phyloP scores from a whole-genome alignment of 2,329 filamentous ascomycete genomes.

The Dactylellina cionopaga region DNA sequence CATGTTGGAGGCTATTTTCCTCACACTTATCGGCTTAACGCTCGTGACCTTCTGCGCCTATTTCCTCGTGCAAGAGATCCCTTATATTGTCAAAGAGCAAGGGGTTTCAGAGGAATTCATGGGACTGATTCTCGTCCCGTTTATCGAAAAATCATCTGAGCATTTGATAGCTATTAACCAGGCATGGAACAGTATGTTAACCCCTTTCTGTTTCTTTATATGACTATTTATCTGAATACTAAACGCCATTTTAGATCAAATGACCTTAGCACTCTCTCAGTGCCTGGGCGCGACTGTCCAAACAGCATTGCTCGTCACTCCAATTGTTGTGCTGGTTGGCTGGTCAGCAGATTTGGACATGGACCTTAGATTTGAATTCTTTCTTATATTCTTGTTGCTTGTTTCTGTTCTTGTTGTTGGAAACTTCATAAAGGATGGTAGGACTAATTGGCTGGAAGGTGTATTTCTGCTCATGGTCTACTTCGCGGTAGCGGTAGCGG shows the following conservation, averaged over 20 bases:
- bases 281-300: slow-evolving; percentile 88
- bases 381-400: slow-evolving; percentile 83
- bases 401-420: slow-evolving; percentile 86
- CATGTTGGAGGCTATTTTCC: slow-evolving; percentile 17
- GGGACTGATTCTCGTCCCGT: slow-evolving; percentile 79
- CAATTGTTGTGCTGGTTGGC: slow-evolving; percentile 81
- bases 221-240: neutral
- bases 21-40: slow-evolving; percentile 2
- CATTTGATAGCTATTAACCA: slow-evolving; percentile 85
- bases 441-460: slow-evolving; percentile 90
- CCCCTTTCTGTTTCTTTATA: neutral
- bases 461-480: slow-evolving; percentile 74
- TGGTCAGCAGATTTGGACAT: slow-evolving; percentile 79
- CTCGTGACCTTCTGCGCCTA: slow-evolving; percentile 38
- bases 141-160: slow-evolving; percentile 88
- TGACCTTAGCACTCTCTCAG: slow-evolving; percentile 86
- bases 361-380: slow-evolving; percentile 85
- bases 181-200: slow-evolving; percentile 73
- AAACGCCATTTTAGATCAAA: slow-evolving; percentile 58
- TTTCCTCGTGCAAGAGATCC: slow-evolving; percentile 33
- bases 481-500: slow-evolving; percentile 29
- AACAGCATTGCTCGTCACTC: slow-evolving; percentile 87
- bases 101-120: slow-evolving; percentile 69
- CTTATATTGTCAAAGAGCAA: slow-evolving; percentile 54
- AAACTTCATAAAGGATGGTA: slow-evolving; percentile 85